Base-by-base conservation (phyloP, 495 filamentous ascomycete species). In the Penicillium goetzii region DNA sequence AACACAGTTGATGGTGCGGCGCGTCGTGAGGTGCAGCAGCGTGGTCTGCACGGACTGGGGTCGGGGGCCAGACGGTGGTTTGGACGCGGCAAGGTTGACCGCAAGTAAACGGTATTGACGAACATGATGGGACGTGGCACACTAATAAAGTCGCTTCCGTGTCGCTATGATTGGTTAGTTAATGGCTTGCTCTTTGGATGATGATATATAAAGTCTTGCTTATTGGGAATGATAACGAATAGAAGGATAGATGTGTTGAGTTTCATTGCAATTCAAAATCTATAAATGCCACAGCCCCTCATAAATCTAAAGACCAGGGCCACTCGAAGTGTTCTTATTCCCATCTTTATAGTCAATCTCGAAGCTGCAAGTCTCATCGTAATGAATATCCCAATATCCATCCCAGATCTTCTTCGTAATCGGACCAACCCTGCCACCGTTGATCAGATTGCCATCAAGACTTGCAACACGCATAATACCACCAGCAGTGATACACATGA, bases 1-100 rank as follows among this genome's bases (percentile, higher is more conserved):
- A 81, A 80, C 33, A 83, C 85, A 54, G 71, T 87, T 61, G 90
- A 93, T 74, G 89, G 87, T 21, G 90, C 90, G 28, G 90, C 88
- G 10, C 84, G 84, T 49, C 80, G 90, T 7, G 90, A 93, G 76
- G 63, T 78, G 25, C 74, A 86, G 50, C 87, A 92, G 78, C 80
- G 90, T 55, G 90, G 90, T 2, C 83, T 92, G 56, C 77, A 81
- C 43, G 81, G 87, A 47, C 75, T 91, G 72, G 74, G 74, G 17
- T 66, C 68, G 3, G 60, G 71, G 2, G 23, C 77, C 28, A 60
- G 26, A 10, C 51, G 64, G 19, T 71, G 63, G 57, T 45, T 65
- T 26, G 19, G 54, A 28, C 59, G 63, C 11, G 55, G 32, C 12
- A 43, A 41, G 21, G 36, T 23, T n/a, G 52, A 55, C 30, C n/a